Evolutionary conservation across 2,329 filamentous ascomycete species (phyloP).

Genomic region (Pseudogymnoascus sp.): DNA sequence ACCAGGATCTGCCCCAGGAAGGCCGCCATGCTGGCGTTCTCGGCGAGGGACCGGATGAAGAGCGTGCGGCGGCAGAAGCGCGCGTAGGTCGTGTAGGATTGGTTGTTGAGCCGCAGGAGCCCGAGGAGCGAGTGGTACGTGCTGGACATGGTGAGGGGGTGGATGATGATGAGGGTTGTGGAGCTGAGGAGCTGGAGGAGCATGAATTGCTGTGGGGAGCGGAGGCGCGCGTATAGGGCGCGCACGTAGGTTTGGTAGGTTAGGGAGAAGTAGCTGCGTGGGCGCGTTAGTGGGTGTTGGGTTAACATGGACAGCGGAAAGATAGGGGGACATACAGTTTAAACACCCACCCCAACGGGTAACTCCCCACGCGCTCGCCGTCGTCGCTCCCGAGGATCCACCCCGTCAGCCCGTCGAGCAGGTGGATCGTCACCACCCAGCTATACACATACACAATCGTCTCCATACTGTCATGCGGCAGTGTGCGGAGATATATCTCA

Average conservation of each 20-base stretch:
- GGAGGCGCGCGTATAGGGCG: constrained; percentile 58
- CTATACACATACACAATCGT: constrained; percentile 63
- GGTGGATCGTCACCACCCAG: constrained; percentile 58
- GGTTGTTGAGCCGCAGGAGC: constrained; percentile 46
- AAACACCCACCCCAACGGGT: constrained; percentile 63
- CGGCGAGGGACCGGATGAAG: constrained; percentile 58
- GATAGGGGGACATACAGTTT: constrained; percentile 45
- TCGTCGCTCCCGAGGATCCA: constrained; percentile 60
- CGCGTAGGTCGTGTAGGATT: constrained; percentile 55
- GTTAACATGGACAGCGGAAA: neutral
- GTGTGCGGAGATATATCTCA: constrained; percentile 57
- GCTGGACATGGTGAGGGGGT: constrained; percentile 54
- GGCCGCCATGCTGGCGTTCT: constrained; percentile 60
- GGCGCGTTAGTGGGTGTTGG: constrained; percentile 6
- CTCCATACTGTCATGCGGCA: constrained; percentile 58
- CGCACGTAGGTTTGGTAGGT: constrained; percentile 66
- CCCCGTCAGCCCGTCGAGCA: constrained; percentile 55
- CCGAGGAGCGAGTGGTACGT: constrained; percentile 48
- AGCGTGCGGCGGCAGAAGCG: constrained; percentile 59
- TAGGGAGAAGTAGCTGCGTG: constrained; percentile 48
- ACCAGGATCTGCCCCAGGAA: constrained; percentile 59
- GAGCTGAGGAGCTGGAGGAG: constrained; percentile 57
- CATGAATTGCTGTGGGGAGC: constrained; percentile 56
- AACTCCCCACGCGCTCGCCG: constrained; percentile 59
- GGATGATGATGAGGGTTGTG: constrained; percentile 52